These are phyloP conservation scores for Manihot esculenta DNA, from an alignment of 441 rosid species.

Conservation along the genomic window DNA sequence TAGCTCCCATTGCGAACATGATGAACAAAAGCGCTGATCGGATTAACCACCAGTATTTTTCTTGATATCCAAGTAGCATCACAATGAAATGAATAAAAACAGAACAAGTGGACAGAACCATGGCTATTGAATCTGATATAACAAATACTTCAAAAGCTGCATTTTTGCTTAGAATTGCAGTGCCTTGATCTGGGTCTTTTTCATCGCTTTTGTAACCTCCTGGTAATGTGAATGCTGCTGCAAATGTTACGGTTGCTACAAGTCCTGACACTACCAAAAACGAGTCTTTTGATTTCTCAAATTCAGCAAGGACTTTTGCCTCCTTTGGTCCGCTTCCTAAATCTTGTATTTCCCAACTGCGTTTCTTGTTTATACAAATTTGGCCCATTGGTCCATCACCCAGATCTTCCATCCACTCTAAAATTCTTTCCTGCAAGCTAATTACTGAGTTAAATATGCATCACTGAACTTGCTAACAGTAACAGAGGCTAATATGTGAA, in stretches of 20 bases:
- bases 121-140: conserved; percentile 9
- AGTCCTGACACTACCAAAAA: conserved; percentile 9
- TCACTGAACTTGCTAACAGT: too few species aligned
- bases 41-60: conserved; percentile 10
- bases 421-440: conserved; percentile 1
- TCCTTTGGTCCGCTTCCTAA: conserved; percentile 11
- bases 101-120: conserved; percentile 12
- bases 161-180: conserved; percentile 7
- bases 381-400: conserved; percentile 5
- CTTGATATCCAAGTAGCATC: neutral
- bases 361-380: neutral
- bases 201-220: conserved; percentile 10
- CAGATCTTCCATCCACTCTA: conserved; percentile 1
- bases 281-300: conserved; percentile 13
- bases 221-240: conserved; percentile 17
- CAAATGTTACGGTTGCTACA: conserved; percentile 18
- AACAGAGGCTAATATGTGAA: neutral
- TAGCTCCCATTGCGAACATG: conserved; percentile 5
- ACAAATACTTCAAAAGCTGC: conserved; percentile 10
- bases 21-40: neutral
- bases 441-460: too few species aligned
- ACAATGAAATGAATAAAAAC: conserved; percentile 13
- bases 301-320: conserved; percentile 4
- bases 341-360: conserved; percentile 10
- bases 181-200: neutral